Conservation (phyloP, 106 monocot species). For the Dendrobium chrysotoxum region DNA sequence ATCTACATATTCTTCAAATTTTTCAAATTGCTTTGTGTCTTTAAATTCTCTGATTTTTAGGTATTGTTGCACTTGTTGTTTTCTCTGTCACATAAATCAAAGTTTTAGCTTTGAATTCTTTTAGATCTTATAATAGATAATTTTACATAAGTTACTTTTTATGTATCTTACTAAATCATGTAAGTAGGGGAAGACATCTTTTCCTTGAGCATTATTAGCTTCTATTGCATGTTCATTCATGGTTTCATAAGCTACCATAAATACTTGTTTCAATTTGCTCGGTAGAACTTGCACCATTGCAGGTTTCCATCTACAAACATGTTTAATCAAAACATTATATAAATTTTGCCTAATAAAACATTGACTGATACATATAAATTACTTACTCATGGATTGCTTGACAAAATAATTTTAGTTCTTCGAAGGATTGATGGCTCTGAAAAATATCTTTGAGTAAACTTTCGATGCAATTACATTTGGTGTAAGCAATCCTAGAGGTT, state of each 20-base stretch:
- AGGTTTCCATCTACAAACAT: conserved; percentile 22
- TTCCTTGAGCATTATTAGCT: conserved; percentile 18
- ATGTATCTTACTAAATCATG: conserved; percentile 22
- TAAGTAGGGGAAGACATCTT: conserved; percentile 28
- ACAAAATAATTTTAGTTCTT: conserved; percentile 11
- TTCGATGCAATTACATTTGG: conserved; percentile 30
- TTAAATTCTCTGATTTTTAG: conserved; percentile 11
- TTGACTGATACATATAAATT: not conserved
- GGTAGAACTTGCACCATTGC: conserved; percentile 7
- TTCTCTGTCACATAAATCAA: not conserved
- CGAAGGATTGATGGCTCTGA: conserved; percentile 17
- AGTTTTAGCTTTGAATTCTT: not conserved
- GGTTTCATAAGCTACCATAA: conserved; percentile 10
- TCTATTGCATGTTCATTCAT: not conserved
- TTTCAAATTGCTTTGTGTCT: not conserved
- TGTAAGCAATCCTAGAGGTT: conserved; percentile 21
- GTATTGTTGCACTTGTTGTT: conserved; percentile 7
- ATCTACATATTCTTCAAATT: conserved; percentile 22
- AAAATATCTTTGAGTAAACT: conserved; percentile 18
- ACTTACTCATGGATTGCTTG: conserved; percentile 21
- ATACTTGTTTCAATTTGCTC: conserved; percentile 3
- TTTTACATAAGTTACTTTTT: not conserved
- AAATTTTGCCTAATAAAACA: not conserved
- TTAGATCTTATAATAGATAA: not conserved
- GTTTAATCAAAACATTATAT: not conserved